These are phyloP conservation scores for Tricladium varicosporioides DNA, from an alignment of 2,329 filamentous ascomycete genomes.

Conservation along the genomic window DNA sequence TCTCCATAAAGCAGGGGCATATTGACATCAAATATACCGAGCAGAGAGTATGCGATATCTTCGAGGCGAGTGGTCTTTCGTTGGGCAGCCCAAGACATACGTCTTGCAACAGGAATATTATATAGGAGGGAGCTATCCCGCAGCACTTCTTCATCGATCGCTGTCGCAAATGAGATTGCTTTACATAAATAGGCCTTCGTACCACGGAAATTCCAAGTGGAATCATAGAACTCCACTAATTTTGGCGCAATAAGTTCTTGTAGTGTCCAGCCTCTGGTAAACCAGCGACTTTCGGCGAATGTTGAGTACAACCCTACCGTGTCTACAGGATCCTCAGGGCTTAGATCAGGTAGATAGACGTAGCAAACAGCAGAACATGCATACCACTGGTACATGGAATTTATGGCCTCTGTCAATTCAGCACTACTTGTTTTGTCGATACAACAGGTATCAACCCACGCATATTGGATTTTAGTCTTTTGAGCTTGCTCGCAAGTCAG, in stretches of 20 bases:
- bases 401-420: constrained; percentile 20
- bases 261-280: constrained; percentile 16
- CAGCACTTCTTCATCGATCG: neutral
- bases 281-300: constrained; percentile 9
- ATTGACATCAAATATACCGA: constrained; percentile 36
- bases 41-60: constrained; percentile 35
- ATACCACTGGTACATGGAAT: constrained; percentile 23
- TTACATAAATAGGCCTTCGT: neutral
- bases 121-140: neutral
- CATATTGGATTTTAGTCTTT: constrained; percentile 5
- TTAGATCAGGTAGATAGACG: constrained; percentile 14
- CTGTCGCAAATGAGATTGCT: neutral
- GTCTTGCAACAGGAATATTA: constrained; percentile 25
- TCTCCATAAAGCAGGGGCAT: constrained; percentile 38
- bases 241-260: constrained; percentile 15
- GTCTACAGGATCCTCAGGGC: neutral
- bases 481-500: constrained; percentile 4
- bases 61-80: constrained; percentile 28
- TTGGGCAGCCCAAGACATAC: constrained; percentile 36
- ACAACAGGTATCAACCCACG: constrained; percentile 20
- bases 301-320: neutral
- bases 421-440: constrained; percentile 19
- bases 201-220: constrained; percentile 1
- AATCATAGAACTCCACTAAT: constrained; percentile 5
- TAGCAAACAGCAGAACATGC: constrained; percentile 12